Conservation (phyloP, 2,329 filamentous ascomycete species). For the Cladosporium sp. region DNA sequence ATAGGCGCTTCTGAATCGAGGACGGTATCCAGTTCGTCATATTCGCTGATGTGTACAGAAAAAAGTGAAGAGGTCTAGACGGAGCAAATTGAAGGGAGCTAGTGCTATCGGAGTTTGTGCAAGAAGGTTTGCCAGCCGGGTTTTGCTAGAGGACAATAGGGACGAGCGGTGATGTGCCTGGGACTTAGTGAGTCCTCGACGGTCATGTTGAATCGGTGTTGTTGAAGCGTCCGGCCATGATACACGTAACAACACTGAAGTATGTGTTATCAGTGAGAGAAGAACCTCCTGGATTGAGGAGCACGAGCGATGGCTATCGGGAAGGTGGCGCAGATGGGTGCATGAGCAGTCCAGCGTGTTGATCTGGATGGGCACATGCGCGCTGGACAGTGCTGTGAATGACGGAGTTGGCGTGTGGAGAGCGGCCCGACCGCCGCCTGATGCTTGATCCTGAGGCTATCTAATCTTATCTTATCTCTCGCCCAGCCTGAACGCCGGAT, state of each 20-base stretch:
- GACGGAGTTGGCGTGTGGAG: background rate
- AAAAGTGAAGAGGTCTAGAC: background rate
- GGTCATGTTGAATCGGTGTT: constrained; percentile 3
- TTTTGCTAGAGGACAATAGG: background rate
- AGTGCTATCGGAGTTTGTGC: constrained; percentile 6
- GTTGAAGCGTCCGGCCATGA: background rate
- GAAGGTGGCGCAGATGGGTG: background rate
- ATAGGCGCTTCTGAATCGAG: constrained; percentile 78
- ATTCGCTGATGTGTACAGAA: background rate
- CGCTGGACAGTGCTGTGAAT: background rate
- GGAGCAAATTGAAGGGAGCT: background rate
- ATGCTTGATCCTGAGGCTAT: background rate
- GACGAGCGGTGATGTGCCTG: constrained; percentile 3
- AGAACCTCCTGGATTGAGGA: background rate
- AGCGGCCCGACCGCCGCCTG: no score
- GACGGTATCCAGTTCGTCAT: constrained; percentile 64
- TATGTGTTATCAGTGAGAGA: background rate
- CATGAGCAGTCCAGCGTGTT: background rate
- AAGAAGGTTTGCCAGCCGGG: constrained; percentile 3
- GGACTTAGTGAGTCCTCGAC: background rate
- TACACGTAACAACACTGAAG: background rate
- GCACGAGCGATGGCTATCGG: background rate
- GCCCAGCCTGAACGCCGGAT: background rate
- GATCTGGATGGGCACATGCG: constrained; percentile 1
- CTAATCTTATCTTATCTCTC: background rate